A percentile compares a stretch with the other conserved stretches of the same genome.
Conservation (phyloP, 2,329 filamentous ascomycete genomes). For the Fonsecaea pedrosoi region DNA sequence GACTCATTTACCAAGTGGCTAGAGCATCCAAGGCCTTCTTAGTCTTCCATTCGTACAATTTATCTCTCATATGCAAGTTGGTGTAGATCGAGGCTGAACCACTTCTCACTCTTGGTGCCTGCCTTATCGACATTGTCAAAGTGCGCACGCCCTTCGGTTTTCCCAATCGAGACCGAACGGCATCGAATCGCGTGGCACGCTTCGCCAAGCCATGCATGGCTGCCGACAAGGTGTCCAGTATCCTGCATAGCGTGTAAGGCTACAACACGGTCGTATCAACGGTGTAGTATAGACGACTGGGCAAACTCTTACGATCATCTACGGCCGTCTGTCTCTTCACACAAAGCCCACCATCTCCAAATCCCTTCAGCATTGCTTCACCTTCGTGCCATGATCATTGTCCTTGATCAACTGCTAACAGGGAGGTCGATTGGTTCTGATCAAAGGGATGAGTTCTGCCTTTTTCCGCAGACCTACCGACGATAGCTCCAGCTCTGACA, state of each 20-base stretch:
- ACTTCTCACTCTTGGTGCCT: not conserved
- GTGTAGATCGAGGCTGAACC: not conserved
- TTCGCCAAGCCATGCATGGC: conserved; percentile 27
- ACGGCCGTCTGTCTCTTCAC: not conserved
- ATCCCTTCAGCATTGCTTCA: not conserved
- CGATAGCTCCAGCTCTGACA: conserved; percentile 30
- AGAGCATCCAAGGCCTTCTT: not conserved
- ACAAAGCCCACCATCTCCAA: not conserved
- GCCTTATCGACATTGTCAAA: conserved; percentile 6
- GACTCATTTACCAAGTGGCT: not conserved
- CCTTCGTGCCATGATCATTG: not conserved
- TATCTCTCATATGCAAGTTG: not conserved
- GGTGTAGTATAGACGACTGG: not conserved
- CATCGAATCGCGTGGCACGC: conserved; percentile 29
- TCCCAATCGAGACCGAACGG: conserved; percentile 5
- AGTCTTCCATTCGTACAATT: not conserved
- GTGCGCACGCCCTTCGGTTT: conserved; percentile 20
- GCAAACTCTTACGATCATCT: not conserved
- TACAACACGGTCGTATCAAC: not conserved
- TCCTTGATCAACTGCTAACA: not conserved
- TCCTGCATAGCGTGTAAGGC: not conserved
- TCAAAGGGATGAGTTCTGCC: conserved; percentile 31
- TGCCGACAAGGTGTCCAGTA: conserved; percentile 14
- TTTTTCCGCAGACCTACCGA: conserved; percentile 37
- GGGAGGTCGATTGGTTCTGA: not conserved